Conservation (phyloP, 176 grass and related monocot species). For the Triticum dicoccoides region DNA sequence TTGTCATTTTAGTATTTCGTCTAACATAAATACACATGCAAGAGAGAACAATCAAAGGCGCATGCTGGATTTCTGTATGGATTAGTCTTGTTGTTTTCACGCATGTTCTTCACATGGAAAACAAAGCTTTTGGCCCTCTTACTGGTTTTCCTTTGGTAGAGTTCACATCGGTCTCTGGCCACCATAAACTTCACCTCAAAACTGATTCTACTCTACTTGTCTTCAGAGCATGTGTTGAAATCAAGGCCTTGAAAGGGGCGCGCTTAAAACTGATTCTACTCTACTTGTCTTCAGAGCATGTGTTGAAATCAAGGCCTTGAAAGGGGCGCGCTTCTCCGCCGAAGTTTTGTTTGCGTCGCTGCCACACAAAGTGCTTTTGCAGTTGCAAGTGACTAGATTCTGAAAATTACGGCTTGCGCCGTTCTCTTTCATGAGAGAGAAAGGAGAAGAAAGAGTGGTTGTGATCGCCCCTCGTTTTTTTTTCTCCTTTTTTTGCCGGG, state of each 20-base stretch:
- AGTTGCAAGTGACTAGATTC: neutral
- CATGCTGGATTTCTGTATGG: too few relatives aligned
- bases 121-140: neutral
- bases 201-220: neutral
- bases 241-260: neutral
- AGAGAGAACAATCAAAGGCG: too few relatives aligned
- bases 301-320: neutral
- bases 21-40: too few relatives aligned
- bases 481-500: too few relatives aligned
- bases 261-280: neutral
- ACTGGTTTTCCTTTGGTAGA: neutral
- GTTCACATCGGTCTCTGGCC: neutral
- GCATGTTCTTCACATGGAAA: slow-evolving; percentile 1
- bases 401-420: neutral
- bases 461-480: too few relatives aligned
- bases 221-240: neutral
- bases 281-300: neutral
- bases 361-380: slow-evolving; percentile 1
- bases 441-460: too few relatives aligned
- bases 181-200: neutral
- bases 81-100: neutral
- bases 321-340: neutral
- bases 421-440: too few relatives aligned
- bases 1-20: too few relatives aligned
- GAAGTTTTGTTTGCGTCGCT: neutral